Base-by-base conservation (phyloP, 192 early-diverging fungal species). In the Backusella australiensis region DNA sequence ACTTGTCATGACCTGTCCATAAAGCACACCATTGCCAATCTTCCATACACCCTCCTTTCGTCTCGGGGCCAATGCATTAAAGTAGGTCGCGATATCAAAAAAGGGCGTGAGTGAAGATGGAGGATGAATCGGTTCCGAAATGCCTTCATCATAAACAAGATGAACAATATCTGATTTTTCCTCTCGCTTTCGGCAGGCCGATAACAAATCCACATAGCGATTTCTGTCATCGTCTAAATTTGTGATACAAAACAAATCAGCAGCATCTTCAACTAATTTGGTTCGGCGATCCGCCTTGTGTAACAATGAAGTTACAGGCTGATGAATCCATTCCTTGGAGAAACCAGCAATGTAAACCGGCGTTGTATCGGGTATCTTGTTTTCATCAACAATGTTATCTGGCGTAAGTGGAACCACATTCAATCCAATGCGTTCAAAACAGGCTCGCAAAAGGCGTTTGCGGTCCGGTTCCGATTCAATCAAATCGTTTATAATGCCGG, bases 11-110 rank as follows among this genome's bases (percentile, higher is more conserved):
- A 93, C 89, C 59, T 93, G 84, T 3, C 90, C 88, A 81, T 95
- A 97, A 80, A 97, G 74, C 4, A 99, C 74, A 67, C 78, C 86
- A 32, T 89, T 90, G 19, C 98, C 98, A 44, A 92, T 90, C 14
- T 68, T 76, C 49, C 80, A 81, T 49, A 73, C 75, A 29, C 73
- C 38, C 53, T 53, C 75, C 0, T 82, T 78, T 76, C 88, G 82
- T 5, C 75, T 74, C 35, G 84, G 76, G 23, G 75, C 69, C 77
- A 94, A 83, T 70, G 86, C 75, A 6, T 81, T 46, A 59, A 90
- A 87, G 34, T 84, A 92, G 4, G 83, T 78, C 0, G 35, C 3
- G 82, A 92, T 85, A 70, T 86, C 78, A 71, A 95, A 95, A 8
- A 84, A 84, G 11, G 90, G 89, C 0, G 92, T 93, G 32, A 84